A percentile compares a stretch with the other conserved stretches of the same genome.
phyloP scores from a whole-genome alignment of 164 flowering plant species.

The Saururus chinensis region DNA sequence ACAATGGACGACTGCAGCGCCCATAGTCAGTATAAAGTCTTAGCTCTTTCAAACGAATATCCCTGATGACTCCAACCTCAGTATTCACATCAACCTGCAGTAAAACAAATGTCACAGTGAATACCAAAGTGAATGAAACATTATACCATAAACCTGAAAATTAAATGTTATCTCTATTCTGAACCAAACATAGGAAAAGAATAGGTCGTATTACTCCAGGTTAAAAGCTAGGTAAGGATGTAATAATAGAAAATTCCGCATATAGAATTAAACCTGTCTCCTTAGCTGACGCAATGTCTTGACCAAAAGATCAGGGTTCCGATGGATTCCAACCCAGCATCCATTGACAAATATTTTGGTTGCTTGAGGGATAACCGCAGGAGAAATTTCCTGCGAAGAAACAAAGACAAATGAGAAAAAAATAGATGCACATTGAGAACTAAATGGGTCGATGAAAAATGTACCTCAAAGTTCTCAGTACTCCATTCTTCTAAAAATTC shows the following conservation, averaged over 20 bases:
- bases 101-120: too few species aligned
- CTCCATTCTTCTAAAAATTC: slow-evolving; percentile 97
- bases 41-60: slow-evolving; percentile 77
- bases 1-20: slow-evolving; percentile 97
- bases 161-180: too few species aligned
- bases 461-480: slow-evolving; percentile 91
- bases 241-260: neutral
- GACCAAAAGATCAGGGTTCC: slow-evolving; percentile 87
- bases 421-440: neutral
- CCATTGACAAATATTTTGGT: slow-evolving; percentile 97
- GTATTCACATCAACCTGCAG: slow-evolving; percentile 91
- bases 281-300: slow-evolving; percentile 70
- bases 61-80: slow-evolving; percentile 96
- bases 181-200: too few species aligned
- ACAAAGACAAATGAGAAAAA: neutral
- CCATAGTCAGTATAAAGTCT: slow-evolving; percentile 97
- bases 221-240: neutral
- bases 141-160: neutral
- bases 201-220: neutral
- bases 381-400: slow-evolving; percentile 79
- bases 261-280: slow-evolving; percentile 40
- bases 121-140: neutral
- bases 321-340: slow-evolving; percentile 97
- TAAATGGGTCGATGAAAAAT: neutral
- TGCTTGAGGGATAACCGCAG: slow-evolving; percentile 88